Evolutionary conservation across 352 stramenopile genomes (phyloP), one percentile per base, ranked within the genome.

Genomic region (Elongisporangium anandrum): DNA sequence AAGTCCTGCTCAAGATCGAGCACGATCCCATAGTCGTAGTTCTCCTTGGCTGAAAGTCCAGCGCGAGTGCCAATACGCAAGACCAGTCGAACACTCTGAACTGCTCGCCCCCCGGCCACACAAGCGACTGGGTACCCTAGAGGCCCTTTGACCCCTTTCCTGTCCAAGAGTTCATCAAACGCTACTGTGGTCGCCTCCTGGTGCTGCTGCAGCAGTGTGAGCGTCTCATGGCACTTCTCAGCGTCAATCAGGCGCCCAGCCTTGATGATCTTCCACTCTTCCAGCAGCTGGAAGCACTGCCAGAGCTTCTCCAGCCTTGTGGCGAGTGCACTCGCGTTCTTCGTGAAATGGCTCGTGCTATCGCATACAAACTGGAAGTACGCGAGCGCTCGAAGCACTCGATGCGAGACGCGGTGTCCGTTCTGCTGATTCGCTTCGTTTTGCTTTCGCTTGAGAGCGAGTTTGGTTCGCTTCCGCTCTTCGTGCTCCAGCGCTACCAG

Each of bases 241-340:
- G 72, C 82, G 13, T 94, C 80, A 2, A 91, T 21, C 41, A 92
- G 65, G 12, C 82, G 72, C 0, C 85, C 85, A 20, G 60, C 59
- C 65, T 89, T 91, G 54, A 77, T 76, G n/a, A 92, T 64, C 45
- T 88, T 91, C 73, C 75, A 87, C 66, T 92, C 77, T 56, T 92
- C 80, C 19, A 94, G 63, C 23, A 79, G 62, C 61, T 94, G 81
- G 52, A 82, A 77, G 54, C 79, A 83, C 59, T 86, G 73, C 81
- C 80, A 94, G 20, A 94, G 61, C 60, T 90, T 94, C 10, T 74
- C 73, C 13, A 94, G 72, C 1, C 80, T 70, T 47, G 81, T 71
- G 49, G 87, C 72, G 5, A 45, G 34, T 17, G 51, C 66, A 12
- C 77, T 73, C 9, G 52, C 56, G 26, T 52, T 52, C 45, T 67